Base-by-base conservation (phyloP, 2,329 filamentous ascomycete species). In the Curvularia hawaiiensis region DNA sequence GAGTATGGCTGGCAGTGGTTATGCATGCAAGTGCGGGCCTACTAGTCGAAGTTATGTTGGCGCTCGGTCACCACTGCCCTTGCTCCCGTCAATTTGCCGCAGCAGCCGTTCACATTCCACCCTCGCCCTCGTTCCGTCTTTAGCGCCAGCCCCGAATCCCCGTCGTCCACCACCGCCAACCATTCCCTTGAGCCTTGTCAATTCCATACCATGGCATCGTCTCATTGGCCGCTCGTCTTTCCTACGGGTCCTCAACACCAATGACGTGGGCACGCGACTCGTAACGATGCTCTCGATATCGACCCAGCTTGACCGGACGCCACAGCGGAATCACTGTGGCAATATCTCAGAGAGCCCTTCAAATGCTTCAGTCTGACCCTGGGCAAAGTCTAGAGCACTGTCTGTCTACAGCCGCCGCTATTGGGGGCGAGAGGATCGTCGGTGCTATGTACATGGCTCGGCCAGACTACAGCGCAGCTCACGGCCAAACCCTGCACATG, bases 51-150 rank as follows among this genome's bases (percentile, higher is more conserved):
- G 54, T 39, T 39, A 57, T 53, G 50, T 31, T 57, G 54, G 54
- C 54, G 54, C 54, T 57, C 54, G 54, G 54, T 45, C 54, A 40
- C 54, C 41, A 26, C 28, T 48, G 50, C 50, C 54, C 54, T 57
- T 53, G 54, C 54, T 41, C 53, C 58, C 59, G 56, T 53, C 52
- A 41, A 47, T 61, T 61, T 59, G 56, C 59, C 59, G 56, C 56
- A 53, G 52, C 50, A 58, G 57, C 58, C 52, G 54, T 58, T 46
- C 47, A 55, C 56, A 38, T 45, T 41, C 46, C 18, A 46, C 50
- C 39, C 22, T 52, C 55, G 45, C 50, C 33, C 33, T 45, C 33
- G 18, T 30, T 30, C 51, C 33, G 31, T 54, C 55, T 30, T 58
- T 54, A 54, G 55, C 51, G 51, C 51, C 51, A 35, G 51, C 55